Evolutionary conservation across 495 filamentous ascomycete genomes (phyloP), one percentile per base, ranked within the genome.

Genomic region (Hyphodiscus hymeniophilus): DNA sequence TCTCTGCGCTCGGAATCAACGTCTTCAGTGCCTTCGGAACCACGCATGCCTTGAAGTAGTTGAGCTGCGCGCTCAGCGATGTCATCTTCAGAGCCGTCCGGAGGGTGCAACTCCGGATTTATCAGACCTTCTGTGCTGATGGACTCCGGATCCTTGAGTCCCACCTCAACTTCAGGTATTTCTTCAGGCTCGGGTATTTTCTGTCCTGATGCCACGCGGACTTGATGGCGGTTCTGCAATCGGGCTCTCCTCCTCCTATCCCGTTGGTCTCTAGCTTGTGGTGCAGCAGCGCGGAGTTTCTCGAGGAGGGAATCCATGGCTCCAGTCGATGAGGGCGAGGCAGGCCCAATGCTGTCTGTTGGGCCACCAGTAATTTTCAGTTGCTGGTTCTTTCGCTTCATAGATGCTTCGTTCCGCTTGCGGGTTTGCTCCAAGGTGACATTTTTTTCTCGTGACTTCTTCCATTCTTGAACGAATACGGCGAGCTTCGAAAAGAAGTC

Each of bases 291-390:
- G 43, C 92, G 85, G 43, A 98, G 70, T 66, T 96, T 97, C 77
- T 95, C 86, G 31, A 98, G 77, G n/a, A 98, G 72, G 12, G 81
- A 84, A 68, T 98, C 92, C 89, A 98, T 97, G 30, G 91, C 94
- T 35, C 92, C 94, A 36, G 87, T 84, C 26, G 81, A 76, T 26
- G 74, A 77, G n/a, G 91, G 85, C 8, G 86, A 84, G 16, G 74
- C 68, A 1, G 80, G 78, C 3, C 66, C 66, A 12, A 67, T 68
- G 15, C 65, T 52, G 44, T 57, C 57, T 17, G 53, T 21, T 3
- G 47, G 31, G n/a, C 20, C n/a, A 21, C 56, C 47, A 47, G 56
- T 55, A 34, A 80, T 67, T 54, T 85, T 85, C 56, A 83, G 70
- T 54, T 81, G 74, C 6, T 81, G 74, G 22, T 87, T 79, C 67